These are phyloP conservation scores for Lunularia cruciata DNA, from an alignment of 225 moss, liverwort and hornwort genomes.

Conservation along the genomic window DNA sequence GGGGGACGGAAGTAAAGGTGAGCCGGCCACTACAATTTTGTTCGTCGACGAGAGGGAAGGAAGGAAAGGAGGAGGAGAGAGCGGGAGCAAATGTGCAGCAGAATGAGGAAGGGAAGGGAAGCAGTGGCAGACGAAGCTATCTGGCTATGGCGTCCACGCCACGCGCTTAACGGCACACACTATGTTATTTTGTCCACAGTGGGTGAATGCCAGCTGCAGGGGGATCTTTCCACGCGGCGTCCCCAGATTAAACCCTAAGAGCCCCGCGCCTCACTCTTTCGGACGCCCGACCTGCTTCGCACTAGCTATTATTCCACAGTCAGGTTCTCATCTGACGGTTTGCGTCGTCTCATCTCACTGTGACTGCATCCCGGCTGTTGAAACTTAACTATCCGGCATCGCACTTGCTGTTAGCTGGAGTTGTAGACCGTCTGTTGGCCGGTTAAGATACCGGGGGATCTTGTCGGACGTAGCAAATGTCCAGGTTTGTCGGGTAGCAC, in stretches of 20 bases:
- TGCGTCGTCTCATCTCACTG: neutral
- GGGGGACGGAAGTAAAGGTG: neutral
- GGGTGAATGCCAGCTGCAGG: constrained; percentile 20
- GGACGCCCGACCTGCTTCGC: neutral
- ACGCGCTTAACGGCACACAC: constrained; percentile 43
- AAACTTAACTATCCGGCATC: neutral
- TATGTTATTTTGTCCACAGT: constrained; percentile 22
- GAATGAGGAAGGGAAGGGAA: neutral
- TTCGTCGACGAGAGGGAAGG: neutral
- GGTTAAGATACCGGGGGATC: neutral
- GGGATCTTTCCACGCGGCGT: constrained; percentile 24
- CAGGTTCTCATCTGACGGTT: constrained; percentile 7
- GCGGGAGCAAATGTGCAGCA: neutral
- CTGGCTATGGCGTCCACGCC: constrained; percentile 42
- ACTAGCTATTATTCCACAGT: neutral
- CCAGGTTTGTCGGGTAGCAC: constrained; percentile 4
- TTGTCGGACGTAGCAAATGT: neutral
- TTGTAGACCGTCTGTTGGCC: neutral
- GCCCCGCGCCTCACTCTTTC: constrained; percentile 21
- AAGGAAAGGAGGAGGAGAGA: neutral
- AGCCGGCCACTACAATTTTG: constrained; percentile 2
- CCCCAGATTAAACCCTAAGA: constrained; percentile 19
- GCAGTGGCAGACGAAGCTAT: neutral
- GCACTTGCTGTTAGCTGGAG: neutral
- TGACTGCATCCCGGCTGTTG: neutral